phyloP scores from a whole-genome alignment of 2,329 filamentous ascomycete species.

The Ophiostoma montium region DNA sequence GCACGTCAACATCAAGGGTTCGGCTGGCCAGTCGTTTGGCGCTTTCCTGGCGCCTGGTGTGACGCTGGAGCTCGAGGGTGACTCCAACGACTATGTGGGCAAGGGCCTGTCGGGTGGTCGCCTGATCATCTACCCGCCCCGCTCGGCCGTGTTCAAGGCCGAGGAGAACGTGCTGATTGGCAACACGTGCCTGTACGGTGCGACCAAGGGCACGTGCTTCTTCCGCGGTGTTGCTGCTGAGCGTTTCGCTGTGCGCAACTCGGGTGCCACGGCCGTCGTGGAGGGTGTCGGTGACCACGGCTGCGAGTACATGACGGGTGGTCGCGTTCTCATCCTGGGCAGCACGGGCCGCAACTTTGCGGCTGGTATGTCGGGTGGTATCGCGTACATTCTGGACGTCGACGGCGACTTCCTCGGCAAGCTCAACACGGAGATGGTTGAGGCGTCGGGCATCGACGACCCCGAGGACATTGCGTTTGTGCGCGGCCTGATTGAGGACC shows the following conservation, averaged over 20 bases:
- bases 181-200: slow-evolving; percentile 91
- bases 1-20: slow-evolving; percentile 91
- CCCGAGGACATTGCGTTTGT: slow-evolving; percentile 80
- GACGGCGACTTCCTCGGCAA: slow-evolving; percentile 81
- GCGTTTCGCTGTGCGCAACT: slow-evolving; percentile 93
- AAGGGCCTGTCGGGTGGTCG: slow-evolving; percentile 91
- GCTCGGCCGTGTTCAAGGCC: slow-evolving; percentile 81
- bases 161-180: slow-evolving; percentile 92
- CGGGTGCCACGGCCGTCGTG: slow-evolving; percentile 87
- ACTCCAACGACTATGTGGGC: slow-evolving; percentile 92
- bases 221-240: slow-evolving; percentile 95
- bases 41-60: slow-evolving; percentile 87
- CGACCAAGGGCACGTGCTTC: slow-evolving; percentile 80
- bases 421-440: slow-evolving; percentile 96
- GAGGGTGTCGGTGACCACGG: slow-evolving; percentile 94
- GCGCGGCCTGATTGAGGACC: slow-evolving; percentile 84
- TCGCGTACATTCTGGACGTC: slow-evolving; percentile 86
- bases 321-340: slow-evolving; percentile 75
- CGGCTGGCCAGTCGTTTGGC: slow-evolving; percentile 91
- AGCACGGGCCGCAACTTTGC: slow-evolving; percentile 92
- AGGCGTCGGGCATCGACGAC: slow-evolving; percentile 71
- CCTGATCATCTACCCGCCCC: slow-evolving; percentile 83
- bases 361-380: slow-evolving; percentile 96
- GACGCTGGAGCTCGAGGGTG: slow-evolving; percentile 87
- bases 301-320: slow-evolving; percentile 98